These are phyloP conservation scores for Stemphylium lycopersici DNA, from an alignment of 2,329 filamentous ascomycete genomes.

Conservation along the genomic window DNA sequence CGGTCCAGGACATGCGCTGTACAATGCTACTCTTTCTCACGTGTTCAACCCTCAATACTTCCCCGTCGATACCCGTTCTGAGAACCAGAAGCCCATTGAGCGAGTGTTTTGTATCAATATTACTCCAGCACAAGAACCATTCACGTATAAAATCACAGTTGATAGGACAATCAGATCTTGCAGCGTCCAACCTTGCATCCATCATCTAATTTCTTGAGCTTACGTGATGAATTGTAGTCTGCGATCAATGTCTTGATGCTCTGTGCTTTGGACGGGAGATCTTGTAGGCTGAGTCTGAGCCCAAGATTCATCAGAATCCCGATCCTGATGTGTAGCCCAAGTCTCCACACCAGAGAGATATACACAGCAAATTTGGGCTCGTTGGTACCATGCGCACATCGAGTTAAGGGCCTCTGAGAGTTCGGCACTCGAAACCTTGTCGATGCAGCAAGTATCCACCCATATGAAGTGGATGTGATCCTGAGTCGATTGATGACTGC, in stretches of 20 bases:
- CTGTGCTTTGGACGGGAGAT: too few relatives aligned
- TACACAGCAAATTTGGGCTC: conserved; percentile 1
- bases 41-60: too few relatives aligned
- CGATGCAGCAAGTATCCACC: conserved; percentile 13
- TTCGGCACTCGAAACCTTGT: conserved; percentile 7
- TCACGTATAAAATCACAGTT: background rate
- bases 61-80: too few relatives aligned
- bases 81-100: too few relatives aligned
- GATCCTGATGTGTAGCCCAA: too few relatives aligned
- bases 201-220: background rate
- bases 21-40: background rate
- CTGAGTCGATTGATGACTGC: background rate
- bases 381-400: background rate
- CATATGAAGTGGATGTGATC: background rate
- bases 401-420: conserved; percentile 4
- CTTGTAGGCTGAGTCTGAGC: too few relatives aligned
- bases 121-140: too few relatives aligned
- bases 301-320: too few relatives aligned
- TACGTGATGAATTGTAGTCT: too few relatives aligned
- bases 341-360: background rate
- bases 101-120: too few relatives aligned
- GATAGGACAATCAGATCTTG: background rate
- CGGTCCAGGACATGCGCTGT: conserved; percentile 28
- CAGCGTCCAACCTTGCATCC: conserved; percentile 3
- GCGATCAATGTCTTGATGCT: too few relatives aligned